Base-by-base conservation (phyloP, 495 filamentous ascomycete genomes). In the Penicilliopsis zonata region DNA sequence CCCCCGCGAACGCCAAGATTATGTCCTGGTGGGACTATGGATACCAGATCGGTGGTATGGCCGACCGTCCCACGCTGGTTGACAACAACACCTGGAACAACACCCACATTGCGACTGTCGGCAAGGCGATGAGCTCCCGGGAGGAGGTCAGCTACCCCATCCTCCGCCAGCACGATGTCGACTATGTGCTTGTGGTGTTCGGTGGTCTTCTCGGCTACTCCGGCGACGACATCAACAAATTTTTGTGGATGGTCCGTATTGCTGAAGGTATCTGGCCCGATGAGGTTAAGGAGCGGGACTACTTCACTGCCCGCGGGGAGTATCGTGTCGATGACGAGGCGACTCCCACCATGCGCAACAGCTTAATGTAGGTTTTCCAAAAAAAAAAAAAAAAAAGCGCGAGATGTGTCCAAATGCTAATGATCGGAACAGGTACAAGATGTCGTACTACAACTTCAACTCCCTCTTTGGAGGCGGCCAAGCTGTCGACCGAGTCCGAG, bases 71-170 rank as follows among this genome's bases (percentile, higher is more conserved):
- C 22, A 99, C 92, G 0, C 68, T 99, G 24, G 92, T 99, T 13
- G 92, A 99, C 63, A 99, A 99, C 65, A 99, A 99, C 59, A 99
- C 92, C 10, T 99, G 92, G 92, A 99, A 99, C 63, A 99, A 99
- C 63, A 99, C 92, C 9, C 92, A 99, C 54, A 99, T 99, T 56
- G 92, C 92, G 23, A 99, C 92, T 9, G 92, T 99, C 30, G 92
- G 92, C 43, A 99, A 99, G 63, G 92, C 92, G 9, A 99, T 99
- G 92, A 87, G 81, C 65, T 93, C 85, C 4, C 67, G 84, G 30
- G 92, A 99, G 59, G 92, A 96, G 55, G 86, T 96, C 59, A 90
- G 85, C 65, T 99, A 96, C 56, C 88, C 90, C 0, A 99, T 99
- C 46, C 81, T 99, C 64, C 76, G 86, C 34, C 83, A 96, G 55